A percentile compares a stretch with the other conserved stretches of the same genome.
Evolutionary conservation across 108 stramenopile genomes (phyloP).

Genomic region (Aureococcus anophagefferens): DNA sequence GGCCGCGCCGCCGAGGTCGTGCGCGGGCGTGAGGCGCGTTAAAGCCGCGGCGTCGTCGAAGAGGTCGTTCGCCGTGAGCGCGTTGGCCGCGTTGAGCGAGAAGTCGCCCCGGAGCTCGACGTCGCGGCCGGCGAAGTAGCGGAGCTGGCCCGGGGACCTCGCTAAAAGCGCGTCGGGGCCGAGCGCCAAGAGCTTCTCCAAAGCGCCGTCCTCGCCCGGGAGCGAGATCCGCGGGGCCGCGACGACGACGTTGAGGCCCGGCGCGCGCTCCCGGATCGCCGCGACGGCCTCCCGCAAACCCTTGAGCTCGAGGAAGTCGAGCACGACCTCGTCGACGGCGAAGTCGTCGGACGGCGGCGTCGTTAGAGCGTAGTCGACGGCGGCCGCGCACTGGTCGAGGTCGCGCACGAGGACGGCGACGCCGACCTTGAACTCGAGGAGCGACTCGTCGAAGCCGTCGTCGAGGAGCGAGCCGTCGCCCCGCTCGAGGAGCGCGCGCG

Average conservation of each 20-base stretch:
- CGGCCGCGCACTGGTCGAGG: constrained; percentile 7
- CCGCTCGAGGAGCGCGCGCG: too few relatives aligned
- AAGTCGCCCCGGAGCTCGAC: constrained; percentile 61
- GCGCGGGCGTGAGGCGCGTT: constrained; percentile 45
- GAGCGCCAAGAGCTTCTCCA: constrained; percentile 45
- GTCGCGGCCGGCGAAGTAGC: constrained; percentile 19
- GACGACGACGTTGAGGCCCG: constrained; percentile 42
- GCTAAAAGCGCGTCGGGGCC: constrained; percentile 54
- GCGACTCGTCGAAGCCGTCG: not conserved
- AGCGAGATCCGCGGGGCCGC: constrained; percentile 61
- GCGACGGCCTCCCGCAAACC: constrained; percentile 49
- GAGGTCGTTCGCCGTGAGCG: constrained; percentile 46
- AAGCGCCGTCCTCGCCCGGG: constrained; percentile 59
- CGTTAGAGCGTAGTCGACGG: constrained; percentile 44
- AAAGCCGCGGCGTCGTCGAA: constrained; percentile 36
- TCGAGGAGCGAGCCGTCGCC: too few relatives aligned
- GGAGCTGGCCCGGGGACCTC: constrained; percentile 51
- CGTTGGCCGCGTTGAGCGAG: constrained; percentile 59
- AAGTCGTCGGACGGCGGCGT: constrained; percentile 51
- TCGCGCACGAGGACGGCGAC: not conserved
- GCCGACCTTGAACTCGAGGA: not conserved
- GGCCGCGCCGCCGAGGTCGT: constrained; percentile 51
- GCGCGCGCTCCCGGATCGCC: constrained; percentile 29
- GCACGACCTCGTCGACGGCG: constrained; percentile 53
- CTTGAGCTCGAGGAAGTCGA: constrained; percentile 65